Evolutionary conservation across 2,329 filamentous ascomycete species (phyloP).

Genomic region (Colletotrichum sublineola): DNA sequence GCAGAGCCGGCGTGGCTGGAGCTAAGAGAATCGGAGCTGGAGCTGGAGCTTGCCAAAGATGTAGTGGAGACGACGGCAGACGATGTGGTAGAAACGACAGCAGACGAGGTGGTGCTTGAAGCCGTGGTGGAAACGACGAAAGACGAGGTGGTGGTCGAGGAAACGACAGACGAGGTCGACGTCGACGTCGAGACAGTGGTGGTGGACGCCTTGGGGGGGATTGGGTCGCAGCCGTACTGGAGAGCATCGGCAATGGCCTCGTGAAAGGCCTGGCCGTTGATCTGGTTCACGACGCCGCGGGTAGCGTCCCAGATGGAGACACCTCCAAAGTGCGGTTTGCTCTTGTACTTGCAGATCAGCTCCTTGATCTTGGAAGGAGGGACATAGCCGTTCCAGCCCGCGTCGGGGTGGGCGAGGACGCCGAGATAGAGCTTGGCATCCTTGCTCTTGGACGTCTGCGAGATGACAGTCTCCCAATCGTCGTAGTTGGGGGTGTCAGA

Average conservation of each 20-base stretch:
- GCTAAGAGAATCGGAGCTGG: constrained; percentile 13
- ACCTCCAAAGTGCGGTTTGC: constrained; percentile 57
- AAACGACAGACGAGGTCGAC: constrained; percentile 25
- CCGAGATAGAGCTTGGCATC: constrained; percentile 61
- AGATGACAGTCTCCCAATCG: constrained; percentile 55
- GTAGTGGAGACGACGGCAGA: constrained; percentile 37
- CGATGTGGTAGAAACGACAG: constrained; percentile 31
- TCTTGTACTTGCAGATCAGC: constrained; percentile 56
- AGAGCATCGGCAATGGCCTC: constrained; percentile 55
- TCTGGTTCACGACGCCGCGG: constrained; percentile 50
- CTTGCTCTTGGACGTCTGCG: constrained; percentile 52
- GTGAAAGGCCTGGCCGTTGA: constrained; percentile 54
- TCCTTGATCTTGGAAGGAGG: constrained; percentile 50
- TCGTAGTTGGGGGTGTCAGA: constrained; percentile 56
- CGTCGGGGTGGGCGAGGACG: constrained; percentile 51
- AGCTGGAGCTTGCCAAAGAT: constrained; percentile 32
- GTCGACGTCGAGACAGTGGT: constrained; percentile 38
- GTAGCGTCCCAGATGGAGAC: constrained; percentile 62
- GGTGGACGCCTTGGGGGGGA: constrained; percentile 46
- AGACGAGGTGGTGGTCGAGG: constrained; percentile 35
- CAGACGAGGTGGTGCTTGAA: constrained; percentile 10
- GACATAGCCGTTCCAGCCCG: constrained; percentile 53
- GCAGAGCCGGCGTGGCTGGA: constrained; percentile 7
- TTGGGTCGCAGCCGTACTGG: constrained; percentile 52
- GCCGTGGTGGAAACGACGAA: constrained; percentile 35